Evolutionary conservation across 345 rosid species (phyloP), one percentile per base, ranked within the genome.

Genomic region (Gossypium anomalum): DNA sequence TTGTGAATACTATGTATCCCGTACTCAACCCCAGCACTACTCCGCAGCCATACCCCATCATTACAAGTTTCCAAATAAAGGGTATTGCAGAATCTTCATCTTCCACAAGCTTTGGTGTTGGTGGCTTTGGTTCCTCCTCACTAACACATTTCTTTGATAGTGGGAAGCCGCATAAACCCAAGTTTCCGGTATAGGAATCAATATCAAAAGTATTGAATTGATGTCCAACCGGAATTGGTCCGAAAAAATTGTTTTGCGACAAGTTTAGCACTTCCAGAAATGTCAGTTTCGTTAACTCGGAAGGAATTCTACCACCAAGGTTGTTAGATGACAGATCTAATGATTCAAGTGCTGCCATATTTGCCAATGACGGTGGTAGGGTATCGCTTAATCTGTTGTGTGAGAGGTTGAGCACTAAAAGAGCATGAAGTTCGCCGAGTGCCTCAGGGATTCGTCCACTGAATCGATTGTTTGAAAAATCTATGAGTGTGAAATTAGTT

Each of bases 311-410:
- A 3, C 60, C 73, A 9, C 12, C 61, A 6, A 77, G 78, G 11
- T 58, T 64, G 61, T 77, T 81, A 8, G 8, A 45, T 0, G 73
- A 77, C 45, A 77, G 67, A 16, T 81, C 78, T 0, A 81, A 19
- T 14, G 70, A 82, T 23, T 62, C 78, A 0, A 84, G 74, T 11
- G 44, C 27, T 8, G 1, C 11, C 15, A 81, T 2, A 19, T 71
- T 51, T 6, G 43, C 84, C 13, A 81, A 14, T 0, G 75, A 67
- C 9, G 79, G 16, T 12, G 82, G 64, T 58, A 81, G 78, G n/a
- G 20, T 23, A 23, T 79, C 64, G 0, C 25, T 44, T 20, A 81
- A 59, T 52, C 17, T 25, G 23, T 70, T 52, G 61, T 70, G 43
- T 3, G 73, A 52, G 25, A 70, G 11, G 17, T 52, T 70, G 16